phyloP scores from a whole-genome alignment of 148 eudicot species.

The Beta vulgaris region DNA sequence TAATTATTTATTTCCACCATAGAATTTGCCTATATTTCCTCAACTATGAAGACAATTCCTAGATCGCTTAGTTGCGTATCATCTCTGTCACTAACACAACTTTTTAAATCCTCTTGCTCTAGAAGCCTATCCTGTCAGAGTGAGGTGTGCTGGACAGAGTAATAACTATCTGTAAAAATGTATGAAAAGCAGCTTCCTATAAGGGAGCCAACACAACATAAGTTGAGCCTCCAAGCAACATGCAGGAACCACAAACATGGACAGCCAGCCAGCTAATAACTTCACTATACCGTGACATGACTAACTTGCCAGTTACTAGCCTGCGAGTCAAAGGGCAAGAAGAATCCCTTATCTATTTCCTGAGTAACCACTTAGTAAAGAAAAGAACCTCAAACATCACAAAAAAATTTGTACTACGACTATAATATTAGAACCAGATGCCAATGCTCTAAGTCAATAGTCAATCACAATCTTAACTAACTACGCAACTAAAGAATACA shows the following conservation, averaged over 20 bases:
- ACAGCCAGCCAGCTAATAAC: neutral
- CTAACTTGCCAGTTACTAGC: neutral
- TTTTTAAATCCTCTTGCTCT: no score
- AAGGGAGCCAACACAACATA: neutral
- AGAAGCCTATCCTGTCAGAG: no score
- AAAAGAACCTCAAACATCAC: conserved; percentile 16
- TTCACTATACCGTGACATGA: neutral
- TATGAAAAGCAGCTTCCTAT: neutral
- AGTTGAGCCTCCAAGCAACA: neutral
- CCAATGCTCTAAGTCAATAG: conserved; percentile 22
- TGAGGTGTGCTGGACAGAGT: no score
- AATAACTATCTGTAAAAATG: no score
- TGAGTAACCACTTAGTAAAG: neutral
- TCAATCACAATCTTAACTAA: conserved; percentile 22
- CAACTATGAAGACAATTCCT: no score
- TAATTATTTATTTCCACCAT: no score
- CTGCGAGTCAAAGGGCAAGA: neutral
- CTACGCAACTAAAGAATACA: conserved; percentile 21
- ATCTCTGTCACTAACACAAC: no score
- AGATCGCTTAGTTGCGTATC: no score
- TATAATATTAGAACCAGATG: conserved; percentile 10
- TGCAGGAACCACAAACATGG: neutral
- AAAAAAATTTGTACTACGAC: conserved; percentile 15
- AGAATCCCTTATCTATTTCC: neutral
- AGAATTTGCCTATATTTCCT: no score